Percentiles rank a stretch among this genome's conserved stretches.
These are phyloP conservation scores for Mycena galericulata DNA, from an alignment of 768 basidiomycete species.

Conservation along the genomic window DNA sequence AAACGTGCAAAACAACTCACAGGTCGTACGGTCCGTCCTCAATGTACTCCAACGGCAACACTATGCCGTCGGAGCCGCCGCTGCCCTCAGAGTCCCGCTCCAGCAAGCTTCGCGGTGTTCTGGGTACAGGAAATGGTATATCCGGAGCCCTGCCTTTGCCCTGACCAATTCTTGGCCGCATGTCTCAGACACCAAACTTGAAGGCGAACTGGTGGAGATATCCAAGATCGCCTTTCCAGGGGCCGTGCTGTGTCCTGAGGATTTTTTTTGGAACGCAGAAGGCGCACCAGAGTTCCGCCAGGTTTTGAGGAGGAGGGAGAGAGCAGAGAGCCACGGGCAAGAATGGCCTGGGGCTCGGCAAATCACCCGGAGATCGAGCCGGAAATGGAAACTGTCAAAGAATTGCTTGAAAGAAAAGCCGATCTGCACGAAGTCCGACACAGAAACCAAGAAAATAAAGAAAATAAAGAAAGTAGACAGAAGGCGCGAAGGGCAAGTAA, in stretches of 20 bases:
- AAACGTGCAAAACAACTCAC: constrained; percentile 55
- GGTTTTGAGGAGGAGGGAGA: background rate
- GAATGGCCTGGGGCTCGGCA: constrained; percentile 1
- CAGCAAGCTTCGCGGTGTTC: background rate
- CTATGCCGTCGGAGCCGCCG: constrained; percentile 65
- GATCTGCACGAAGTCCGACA: background rate
- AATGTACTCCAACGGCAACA: constrained; percentile 69
- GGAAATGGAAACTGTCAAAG: constrained; percentile 2
- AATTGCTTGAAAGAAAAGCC: background rate
- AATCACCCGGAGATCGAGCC: constrained; percentile 14
- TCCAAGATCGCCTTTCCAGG: background rate
- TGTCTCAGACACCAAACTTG: background rate
- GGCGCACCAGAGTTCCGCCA: background rate
- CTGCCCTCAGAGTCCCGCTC: constrained; percentile 47
- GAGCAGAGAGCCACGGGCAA: background rate
- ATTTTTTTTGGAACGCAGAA: background rate
- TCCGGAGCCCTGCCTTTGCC: constrained; percentile 23
- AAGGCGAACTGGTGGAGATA: background rate
- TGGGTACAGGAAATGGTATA: background rate
- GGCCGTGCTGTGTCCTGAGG: background rate
- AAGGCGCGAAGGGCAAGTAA: no score
- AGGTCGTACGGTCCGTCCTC: constrained; percentile 65
- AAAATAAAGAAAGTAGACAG: background rate
- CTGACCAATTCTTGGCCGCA: constrained; percentile 13
- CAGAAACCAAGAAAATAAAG: background rate